Conservation (phyloP, 805 yeast genomes). For the Candida succiphila region DNA sequence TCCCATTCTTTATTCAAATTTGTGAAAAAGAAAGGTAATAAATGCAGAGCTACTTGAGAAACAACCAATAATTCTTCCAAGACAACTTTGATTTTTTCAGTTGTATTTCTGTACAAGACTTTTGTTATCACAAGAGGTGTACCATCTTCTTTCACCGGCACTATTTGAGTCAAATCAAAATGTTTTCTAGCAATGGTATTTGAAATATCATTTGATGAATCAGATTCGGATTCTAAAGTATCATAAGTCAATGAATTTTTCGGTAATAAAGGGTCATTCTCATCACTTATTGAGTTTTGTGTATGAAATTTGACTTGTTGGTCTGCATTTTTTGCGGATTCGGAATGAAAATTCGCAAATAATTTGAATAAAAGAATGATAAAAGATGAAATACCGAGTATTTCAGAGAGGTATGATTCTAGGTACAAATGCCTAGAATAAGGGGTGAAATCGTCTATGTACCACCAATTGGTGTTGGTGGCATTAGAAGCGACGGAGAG, state of each 20-base stretch:
- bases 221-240: slow-evolving; percentile 1
- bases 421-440: slow-evolving; percentile 31
- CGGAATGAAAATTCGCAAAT: no score
- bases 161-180: slow-evolving; percentile 50
- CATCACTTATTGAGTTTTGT: slow-evolving; percentile 2
- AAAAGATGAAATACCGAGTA: slow-evolving; percentile 21
- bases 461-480: slow-evolving; percentile 14
- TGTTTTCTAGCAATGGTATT: slow-evolving; percentile 45
- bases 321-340: no score
- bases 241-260: slow-evolving; percentile 1
- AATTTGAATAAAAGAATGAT: not conserved
- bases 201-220: not conserved
- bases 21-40: slow-evolving; percentile 21
- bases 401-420: slow-evolving; percentile 21
- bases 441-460: slow-evolving; percentile 35
- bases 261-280: slow-evolving; percentile 10
- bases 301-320: not conserved
- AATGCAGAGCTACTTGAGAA: slow-evolving; percentile 26
- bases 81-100: slow-evolving; percentile 46
- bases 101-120: slow-evolving; percentile 34
- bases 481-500: no score
- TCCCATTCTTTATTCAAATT: slow-evolving; percentile 26
- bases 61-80: slow-evolving; percentile 32
- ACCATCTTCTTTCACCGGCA: slow-evolving; percentile 49
- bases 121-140: slow-evolving; percentile 46